Base-by-base conservation (phyloP, 1,139 yeast genomes). In the Saccharomyces pastorianus region DNA sequence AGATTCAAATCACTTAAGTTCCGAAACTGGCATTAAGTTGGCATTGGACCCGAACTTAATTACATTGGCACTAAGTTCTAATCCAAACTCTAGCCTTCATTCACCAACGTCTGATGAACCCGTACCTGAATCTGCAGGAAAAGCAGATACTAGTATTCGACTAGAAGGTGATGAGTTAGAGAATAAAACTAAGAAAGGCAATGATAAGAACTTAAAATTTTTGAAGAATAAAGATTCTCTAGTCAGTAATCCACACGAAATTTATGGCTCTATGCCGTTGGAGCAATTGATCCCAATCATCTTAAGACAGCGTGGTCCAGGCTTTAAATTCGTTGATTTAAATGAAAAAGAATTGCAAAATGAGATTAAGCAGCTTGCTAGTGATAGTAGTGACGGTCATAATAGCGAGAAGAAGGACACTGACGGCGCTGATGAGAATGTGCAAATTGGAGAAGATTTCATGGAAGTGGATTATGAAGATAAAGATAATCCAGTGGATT, bases 271-370 rank as follows among this genome's bases (percentile, higher is more conserved):
- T 31, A 63, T 68, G 67, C 69, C 69, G 1, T 50, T 68, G 50
- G 55, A 58, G 13, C 66, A 67, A 57, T 53, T 67, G 28, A 65
- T 68, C 23, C 71, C 71, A 7, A 53, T 68, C 14, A 61, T 68
- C 26, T 55, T 67, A 42, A 64, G 64, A 54, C 68, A 66, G 52
- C 59, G 61, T 46, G 66, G 68, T 3, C 56, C 60, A 7, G 64
- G 63, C 7, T 58, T 61, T 14, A 63, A 63, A 23, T 71, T 73
- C 57, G 59, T 70, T 11, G 64, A 63, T 52, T 69, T 87, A 17
- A 78, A 85, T 0, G 95, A 86, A 64, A 82, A 78, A 8, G 72
- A 76, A 1, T 69, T 87, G 17, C 59, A 68, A 48, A 69, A 71
- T 44, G 87, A 82, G 59, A 75, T 79, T 48, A 59, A 51, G 31